These are phyloP conservation scores for Crithidia thermophila DNA, from an alignment of 208 protist species.

Conservation along the genomic window DNA sequence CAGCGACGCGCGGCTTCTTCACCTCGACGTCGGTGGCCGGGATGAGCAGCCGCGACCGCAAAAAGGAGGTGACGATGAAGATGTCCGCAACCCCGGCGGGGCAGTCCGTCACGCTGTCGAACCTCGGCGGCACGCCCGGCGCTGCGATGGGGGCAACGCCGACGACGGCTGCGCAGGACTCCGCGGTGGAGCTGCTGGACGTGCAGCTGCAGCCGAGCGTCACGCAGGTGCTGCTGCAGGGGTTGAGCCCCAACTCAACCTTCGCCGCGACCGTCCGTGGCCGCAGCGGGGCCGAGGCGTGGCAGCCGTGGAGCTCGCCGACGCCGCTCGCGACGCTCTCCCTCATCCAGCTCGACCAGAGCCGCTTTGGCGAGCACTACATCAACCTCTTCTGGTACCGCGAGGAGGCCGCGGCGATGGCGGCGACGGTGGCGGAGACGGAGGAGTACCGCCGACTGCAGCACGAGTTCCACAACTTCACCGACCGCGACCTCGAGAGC, in stretches of 20 bases:
- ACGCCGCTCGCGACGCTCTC: conserved; percentile 60
- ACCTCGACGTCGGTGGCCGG: background rate
- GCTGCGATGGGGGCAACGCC: background rate
- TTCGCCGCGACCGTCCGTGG: conserved; percentile 61
- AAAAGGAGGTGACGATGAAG: conserved; percentile 18
- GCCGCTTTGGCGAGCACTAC: conserved; percentile 91
- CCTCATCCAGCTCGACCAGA: conserved; percentile 74
- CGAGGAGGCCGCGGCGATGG: conserved; percentile 22
- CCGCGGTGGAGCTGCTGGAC: conserved; percentile 44
- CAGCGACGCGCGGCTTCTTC: conserved; percentile 16
- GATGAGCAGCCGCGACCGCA: conserved; percentile 22
- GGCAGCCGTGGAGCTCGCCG: conserved; percentile 82
- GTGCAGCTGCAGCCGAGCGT: conserved; percentile 42
- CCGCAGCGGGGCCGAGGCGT: conserved; percentile 53
- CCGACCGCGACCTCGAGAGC: conserved; percentile 62
- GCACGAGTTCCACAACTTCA: conserved; percentile 62
- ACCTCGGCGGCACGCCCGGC: background rate
- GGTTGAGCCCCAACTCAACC: conserved; percentile 36
- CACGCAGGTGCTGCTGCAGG: conserved; percentile 41
- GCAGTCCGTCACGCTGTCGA: conserved; percentile 8
- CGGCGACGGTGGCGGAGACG: conserved; percentile 34
- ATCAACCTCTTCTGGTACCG: conserved; percentile 93
- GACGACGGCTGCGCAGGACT: background rate
- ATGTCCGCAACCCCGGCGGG: background rate
- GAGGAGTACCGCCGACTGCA: conserved; percentile 57